Evolutionary conservation across 2,329 filamentous ascomycete genomes (phyloP), one percentile per base, ranked within the genome.

Genomic region (Aspergillus alliaceus): DNA sequence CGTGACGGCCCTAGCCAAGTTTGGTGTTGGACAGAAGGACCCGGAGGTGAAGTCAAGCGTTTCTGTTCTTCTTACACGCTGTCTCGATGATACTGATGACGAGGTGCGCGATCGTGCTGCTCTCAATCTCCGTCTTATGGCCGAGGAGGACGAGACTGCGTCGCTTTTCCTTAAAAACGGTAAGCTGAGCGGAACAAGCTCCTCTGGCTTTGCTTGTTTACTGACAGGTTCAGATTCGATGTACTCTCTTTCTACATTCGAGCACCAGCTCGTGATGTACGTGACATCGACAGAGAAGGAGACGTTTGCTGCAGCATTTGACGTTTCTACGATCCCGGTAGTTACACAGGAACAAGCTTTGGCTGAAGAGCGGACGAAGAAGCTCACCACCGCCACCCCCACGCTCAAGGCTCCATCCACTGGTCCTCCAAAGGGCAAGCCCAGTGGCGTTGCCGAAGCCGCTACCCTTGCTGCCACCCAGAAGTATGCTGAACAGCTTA

Each of bases 241-340:
- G 86, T 99, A 93, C 75, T 96, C 93, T 8, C 84, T 99, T 22
- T 90, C 92, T 11, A 92, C 91, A 58, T 96, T 99, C 60, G 95
- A 98, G 80, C 93, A 98, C 73, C 93, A 98, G 73, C 87, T 99
- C 51, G 93, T 97, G 65, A 90, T 96, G 86, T 99, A 99, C 70
- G 93, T 99, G 66, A 96, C 93, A 18, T 92, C 93, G 12, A 90
- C 92, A 53, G 91, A 95, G 69, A 92, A 93, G 75, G 86, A 89
- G 40, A 90, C 89, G 0, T 99, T 98, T 68, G 85, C 88, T 39
- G 80, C 82, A 32, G 88, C 95, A 6, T 99, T 99, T 80, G 93
- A 98, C 72, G 88, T 99, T 69, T 86, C 89, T 67, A 88, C 89
- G 69, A 90, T 99, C 46, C 95, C 95, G 4, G 87, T 97, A 48